Evolutionary conservation across 2,329 filamentous ascomycete species (phyloP), one percentile per base, ranked within the genome.

Genomic region (Trichoderma citrinoviride): DNA sequence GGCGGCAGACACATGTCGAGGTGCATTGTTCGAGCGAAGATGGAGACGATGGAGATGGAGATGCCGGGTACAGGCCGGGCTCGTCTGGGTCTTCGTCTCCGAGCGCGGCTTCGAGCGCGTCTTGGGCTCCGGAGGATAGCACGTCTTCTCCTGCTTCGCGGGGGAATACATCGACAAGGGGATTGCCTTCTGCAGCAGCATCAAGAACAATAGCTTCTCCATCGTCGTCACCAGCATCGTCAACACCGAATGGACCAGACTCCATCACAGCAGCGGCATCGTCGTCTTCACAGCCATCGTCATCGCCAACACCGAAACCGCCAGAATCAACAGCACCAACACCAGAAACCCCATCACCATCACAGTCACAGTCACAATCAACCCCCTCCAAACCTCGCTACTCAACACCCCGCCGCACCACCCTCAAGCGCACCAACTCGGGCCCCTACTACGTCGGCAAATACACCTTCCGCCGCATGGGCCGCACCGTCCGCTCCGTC

Each of bases 401-500:
- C 61, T 66, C 68, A 0, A 44, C 58, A 19, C 65, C 70, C 17
- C 70, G 72, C 3, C 67, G 64, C 15, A 66, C 65, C 0, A 66
- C 52, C 1, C 61, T 56, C 17, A 37, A 37, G 33, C 72, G 69
- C 0, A 68, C 67, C 66, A 68, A 71, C 1, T 41, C 47, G 2
- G 72, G 72, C 0, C 70, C 70, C 0, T 53, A 67, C 0, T 37
- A 37, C 12, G 52, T 50, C 4, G 62, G 52, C 1, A 70, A 47
- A 21, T 74, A 73, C 52, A 65, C 61, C 47, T 74, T 68, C 61
- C 54, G 65, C 23, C 66, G 67, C 7, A 73, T 70, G 69, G 68
- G 69, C 41, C 70, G 72, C 46, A 71, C 67, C 0, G 70, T 73
- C 0, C 60, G 64, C 0, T 40, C 61, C 2, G 63, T 74, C 23